Percentiles rank a stretch among this genome's conserved stretches.
Conservation (phyloP, 2,329 filamentous ascomycete species). For the Fonsecaea pugnacius region DNA sequence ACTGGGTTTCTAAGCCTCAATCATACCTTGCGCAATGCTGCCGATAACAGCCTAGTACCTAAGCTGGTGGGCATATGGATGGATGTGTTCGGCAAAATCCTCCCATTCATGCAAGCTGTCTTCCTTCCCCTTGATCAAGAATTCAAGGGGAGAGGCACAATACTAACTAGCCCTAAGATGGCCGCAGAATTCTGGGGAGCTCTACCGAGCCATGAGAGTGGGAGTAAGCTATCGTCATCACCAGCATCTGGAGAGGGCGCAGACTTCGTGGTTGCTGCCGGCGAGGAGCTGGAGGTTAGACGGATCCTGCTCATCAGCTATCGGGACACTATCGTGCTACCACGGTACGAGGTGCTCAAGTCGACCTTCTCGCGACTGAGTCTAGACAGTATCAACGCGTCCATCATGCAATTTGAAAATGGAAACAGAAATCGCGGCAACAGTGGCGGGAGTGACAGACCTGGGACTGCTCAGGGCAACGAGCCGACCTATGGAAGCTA, state of each 20-base stretch:
- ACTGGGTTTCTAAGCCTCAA: conserved; percentile 86
- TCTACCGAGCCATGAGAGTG: conserved; percentile 56
- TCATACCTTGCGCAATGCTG: conserved; percentile 74
- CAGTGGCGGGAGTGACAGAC: conserved; percentile 56
- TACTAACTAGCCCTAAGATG: conserved; percentile 78
- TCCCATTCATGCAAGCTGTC: conserved; percentile 93
- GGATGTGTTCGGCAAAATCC: conserved; percentile 83
- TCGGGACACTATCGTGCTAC: conserved; percentile 84
- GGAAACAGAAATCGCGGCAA: conserved; percentile 33
- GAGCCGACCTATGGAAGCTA: conserved; percentile 78
- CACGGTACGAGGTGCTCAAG: conserved; percentile 85
- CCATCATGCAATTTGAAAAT: conserved; percentile 51
- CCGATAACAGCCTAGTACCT: conserved; percentile 87
- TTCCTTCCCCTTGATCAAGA: conserved; percentile 93
- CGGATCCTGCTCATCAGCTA: conserved; percentile 85
- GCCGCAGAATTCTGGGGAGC: conserved; percentile 84
- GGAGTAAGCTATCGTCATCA: conserved; percentile 43
- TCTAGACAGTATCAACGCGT: conserved; percentile 72
- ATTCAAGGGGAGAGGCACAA: conserved; percentile 79
- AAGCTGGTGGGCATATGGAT: conserved; percentile 93
- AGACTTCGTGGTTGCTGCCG: conserved; percentile 46
- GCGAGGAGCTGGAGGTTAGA: conserved; percentile 78
- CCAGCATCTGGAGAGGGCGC: conserved; percentile 31
- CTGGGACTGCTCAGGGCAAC: conserved; percentile 71
- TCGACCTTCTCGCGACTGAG: conserved; percentile 86